A percentile compares a stretch with the other conserved stretches of the same genome.
Evolutionary conservation across 2,329 filamentous ascomycete genomes (phyloP).

Genomic region (Dactylonectria macrodidyma): DNA sequence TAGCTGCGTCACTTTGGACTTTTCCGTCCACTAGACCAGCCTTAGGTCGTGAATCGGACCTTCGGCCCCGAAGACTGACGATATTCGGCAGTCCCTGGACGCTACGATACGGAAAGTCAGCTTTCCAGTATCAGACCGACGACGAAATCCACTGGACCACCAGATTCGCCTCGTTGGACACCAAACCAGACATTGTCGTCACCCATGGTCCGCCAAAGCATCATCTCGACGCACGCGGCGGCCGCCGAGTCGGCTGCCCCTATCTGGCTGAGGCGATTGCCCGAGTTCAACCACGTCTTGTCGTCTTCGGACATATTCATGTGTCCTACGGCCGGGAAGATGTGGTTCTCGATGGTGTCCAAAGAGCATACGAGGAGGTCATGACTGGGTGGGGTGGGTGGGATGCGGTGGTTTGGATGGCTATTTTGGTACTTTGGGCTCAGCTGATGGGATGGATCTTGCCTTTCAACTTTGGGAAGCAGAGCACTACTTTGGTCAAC

Average conservation of each 20-base stretch:
- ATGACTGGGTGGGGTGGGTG: slow-evolving; percentile 9
- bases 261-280: slow-evolving; percentile 62
- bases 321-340: slow-evolving; percentile 60
- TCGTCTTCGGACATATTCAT: slow-evolving; percentile 79
- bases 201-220: slow-evolving; percentile 56
- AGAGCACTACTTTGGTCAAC: slow-evolving; percentile 29
- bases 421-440: slow-evolving; percentile 14
- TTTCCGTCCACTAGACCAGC: too few species aligned
- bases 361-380: slow-evolving; percentile 40
- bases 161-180: slow-evolving; percentile 46
- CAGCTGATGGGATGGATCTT: slow-evolving; percentile 17
- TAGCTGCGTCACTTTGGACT: neutral
- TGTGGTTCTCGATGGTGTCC: slow-evolving; percentile 49
- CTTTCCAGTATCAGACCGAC: slow-evolving; percentile 56
- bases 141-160: slow-evolving; percentile 28
- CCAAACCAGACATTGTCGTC: slow-evolving; percentile 53
- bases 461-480: slow-evolving; percentile 10
- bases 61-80: slow-evolving; percentile 27
- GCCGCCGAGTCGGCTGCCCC: slow-evolving; percentile 48
- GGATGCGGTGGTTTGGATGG: neutral
- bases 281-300: slow-evolving; percentile 70
- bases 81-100: slow-evolving; percentile 52
- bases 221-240: slow-evolving; percentile 50
- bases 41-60: too few species aligned
- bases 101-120: slow-evolving; percentile 54